Base-by-base conservation (phyloP, 2,329 filamentous ascomycete genomes). In the Fusarium xylarioides region DNA sequence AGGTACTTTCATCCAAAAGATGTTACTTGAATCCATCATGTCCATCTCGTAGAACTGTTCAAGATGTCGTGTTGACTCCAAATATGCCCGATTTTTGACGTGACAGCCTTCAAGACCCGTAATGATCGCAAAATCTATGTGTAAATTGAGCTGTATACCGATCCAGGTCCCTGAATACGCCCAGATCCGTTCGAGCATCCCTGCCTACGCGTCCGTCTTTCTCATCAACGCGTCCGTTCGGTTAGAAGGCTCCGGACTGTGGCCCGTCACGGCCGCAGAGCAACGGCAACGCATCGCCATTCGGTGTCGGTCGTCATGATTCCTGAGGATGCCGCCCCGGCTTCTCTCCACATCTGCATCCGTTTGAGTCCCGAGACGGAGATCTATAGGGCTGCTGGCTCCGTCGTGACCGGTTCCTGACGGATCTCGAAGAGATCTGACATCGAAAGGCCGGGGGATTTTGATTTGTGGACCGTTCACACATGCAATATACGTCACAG, bases 391-490 rank as follows among this genome's bases (percentile, higher is more conserved):
- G 49, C 66, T 61, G 53, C 50, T 71, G 66, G 64, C 58, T 69
- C 74, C 71, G 74, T 66, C 35, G 28, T 46, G 49, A 23, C 53
- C 37, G 37, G 42, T 37, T 54, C 43, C 28, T 47, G 21, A 71
- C 59, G 46, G 74, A 75, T 69, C 63, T 75, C 16, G 19, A 57
- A 11, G n/a, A 66, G 64, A 68, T 71, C 63, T 52, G 60, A 62
- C 59, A 60, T 58, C 52, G 35, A 46, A 62, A 43, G 64, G 34
- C 40, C 54, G 50, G 74, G 68, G 68, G 54, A 55, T 58, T 42
- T 57, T 35, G 44, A 70, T 70, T 70, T 76, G 74, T 76, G 74
- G 74, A 75, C 68, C 74, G 65, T 43, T 59, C 70, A 55, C 43
- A 61, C 23, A 68, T 64, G 42, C 26, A 61, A 66, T 75, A 23